Conservation (phyloP, 1,284 basidiomycete species). For the Ceratobasidium sp. region DNA sequence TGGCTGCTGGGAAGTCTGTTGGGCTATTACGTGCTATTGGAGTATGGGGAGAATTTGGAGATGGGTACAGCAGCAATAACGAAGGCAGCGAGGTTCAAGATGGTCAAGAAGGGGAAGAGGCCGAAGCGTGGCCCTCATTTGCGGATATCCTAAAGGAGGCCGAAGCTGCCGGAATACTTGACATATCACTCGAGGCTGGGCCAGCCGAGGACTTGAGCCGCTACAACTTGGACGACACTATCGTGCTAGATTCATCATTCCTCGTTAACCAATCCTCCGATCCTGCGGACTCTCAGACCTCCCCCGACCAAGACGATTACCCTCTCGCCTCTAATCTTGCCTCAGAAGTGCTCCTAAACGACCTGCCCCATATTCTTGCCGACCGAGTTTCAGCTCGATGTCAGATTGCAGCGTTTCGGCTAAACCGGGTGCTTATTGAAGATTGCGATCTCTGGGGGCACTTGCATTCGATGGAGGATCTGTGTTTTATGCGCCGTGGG, state of each 20-base stretch:
- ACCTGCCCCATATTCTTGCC: conserved; percentile 72
- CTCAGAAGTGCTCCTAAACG: conserved; percentile 51
- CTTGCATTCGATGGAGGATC: conserved; percentile 76
- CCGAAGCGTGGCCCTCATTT: conserved; percentile 56
- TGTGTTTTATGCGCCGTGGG: conserved; percentile 80
- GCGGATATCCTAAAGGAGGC: conserved; percentile 48
- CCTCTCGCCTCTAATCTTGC: conserved; percentile 32
- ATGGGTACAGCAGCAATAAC: conserved; percentile 18
- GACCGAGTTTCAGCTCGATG: conserved; percentile 75
- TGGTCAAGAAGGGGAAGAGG: conserved; percentile 53
- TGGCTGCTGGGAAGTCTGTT: conserved; percentile 83
- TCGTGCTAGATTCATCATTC: conserved; percentile 34
- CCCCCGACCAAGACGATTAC: conserved; percentile 23
- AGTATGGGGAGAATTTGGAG: conserved; percentile 46
- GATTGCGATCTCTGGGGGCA: conserved; percentile 80
- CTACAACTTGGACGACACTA: conserved; percentile 34
- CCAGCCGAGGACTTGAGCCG: conserved; percentile 27
- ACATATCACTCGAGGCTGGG: conserved; percentile 24
- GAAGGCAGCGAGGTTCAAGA: conserved; percentile 32
- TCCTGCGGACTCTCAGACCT: conserved; percentile 11
- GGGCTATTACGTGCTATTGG: conserved; percentile 73
- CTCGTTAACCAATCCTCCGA: not conserved
- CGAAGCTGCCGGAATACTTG: conserved; percentile 21
- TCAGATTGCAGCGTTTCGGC: conserved; percentile 65
- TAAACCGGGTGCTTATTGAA: conserved; percentile 74